Evolutionary conservation across 495 filamentous ascomycete genomes (phyloP).

Genomic region (Neurospora tetrasperma): DNA sequence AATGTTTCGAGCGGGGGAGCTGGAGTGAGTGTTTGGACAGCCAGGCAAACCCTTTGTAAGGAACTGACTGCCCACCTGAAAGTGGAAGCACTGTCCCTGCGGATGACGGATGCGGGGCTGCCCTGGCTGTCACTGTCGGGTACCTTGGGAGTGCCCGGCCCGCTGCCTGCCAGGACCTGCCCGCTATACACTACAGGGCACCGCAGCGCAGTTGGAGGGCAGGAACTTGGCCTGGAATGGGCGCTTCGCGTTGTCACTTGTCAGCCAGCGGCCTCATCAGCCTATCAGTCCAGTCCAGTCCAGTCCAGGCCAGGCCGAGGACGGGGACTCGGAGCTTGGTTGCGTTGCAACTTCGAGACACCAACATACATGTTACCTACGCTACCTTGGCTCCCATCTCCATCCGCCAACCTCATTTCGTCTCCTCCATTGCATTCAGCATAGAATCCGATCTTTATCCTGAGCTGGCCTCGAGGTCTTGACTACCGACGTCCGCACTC

Average conservation of each 20-base stretch:
- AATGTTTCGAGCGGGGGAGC: neutral
- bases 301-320: neutral
- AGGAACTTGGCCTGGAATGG: neutral
- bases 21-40: neutral
- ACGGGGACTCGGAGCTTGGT: slow-evolving; percentile 11
- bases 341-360: slow-evolving; percentile 6
- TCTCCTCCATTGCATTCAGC: slow-evolving; percentile 4
- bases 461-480: slow-evolving; percentile 13
- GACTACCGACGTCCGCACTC: neutral
- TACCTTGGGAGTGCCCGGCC: neutral
- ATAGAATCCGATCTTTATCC: slow-evolving; percentile 1
- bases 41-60: neutral
- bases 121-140: neutral
- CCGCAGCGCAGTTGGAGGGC: neutral
- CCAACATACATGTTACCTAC: slow-evolving; percentile 9
- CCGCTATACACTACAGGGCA: neutral
- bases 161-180: neutral
- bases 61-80: neutral
- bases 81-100: neutral
- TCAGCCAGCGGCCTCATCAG: slow-evolving; percentile 1
- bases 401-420: slow-evolving; percentile 4
- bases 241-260: neutral
- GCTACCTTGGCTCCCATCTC: slow-evolving; percentile 8
- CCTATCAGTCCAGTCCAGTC: neutral
- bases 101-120: neutral